Evolutionary conservation across 2,329 filamentous ascomycete species (phyloP).

Genomic region (Zelopaecilomyces penicillatus): DNA sequence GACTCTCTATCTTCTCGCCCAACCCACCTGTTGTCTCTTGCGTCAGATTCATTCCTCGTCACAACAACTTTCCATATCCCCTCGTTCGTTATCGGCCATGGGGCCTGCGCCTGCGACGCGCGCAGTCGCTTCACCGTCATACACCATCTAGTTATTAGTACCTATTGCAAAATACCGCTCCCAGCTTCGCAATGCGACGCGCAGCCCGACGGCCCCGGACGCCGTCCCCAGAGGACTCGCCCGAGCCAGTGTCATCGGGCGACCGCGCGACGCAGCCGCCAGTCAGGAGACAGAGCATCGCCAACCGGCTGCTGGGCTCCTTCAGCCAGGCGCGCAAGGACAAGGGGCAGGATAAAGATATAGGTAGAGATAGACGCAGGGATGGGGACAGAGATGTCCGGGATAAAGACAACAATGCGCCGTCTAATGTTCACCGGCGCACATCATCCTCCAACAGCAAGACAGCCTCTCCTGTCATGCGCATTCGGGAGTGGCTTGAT

Average conservation of each 20-base stretch:
- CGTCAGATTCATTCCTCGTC: neutral
- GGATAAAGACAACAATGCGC: constrained; percentile 11
- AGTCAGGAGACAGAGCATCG: constrained; percentile 33
- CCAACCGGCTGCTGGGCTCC: constrained; percentile 29
- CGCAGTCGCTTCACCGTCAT: neutral
- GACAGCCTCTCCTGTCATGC: constrained; percentile 25
- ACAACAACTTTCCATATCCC: neutral
- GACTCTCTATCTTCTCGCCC: too few relatives aligned
- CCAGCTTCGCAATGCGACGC: too few relatives aligned
- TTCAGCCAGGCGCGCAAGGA: constrained; percentile 25
- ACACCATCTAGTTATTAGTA: neutral
- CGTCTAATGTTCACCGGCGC: constrained; percentile 20
- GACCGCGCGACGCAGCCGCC: constrained; percentile 12
- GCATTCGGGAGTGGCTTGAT: constrained; percentile 36
- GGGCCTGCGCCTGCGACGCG: constrained; percentile 5
- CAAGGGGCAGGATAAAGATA: neutral
- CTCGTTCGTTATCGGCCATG: neutral
- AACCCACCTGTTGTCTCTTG: too few relatives aligned
- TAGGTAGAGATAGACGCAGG: neutral
- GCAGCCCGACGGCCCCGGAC: too few relatives aligned
- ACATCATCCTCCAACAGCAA: constrained; percentile 23
- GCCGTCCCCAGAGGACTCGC: neutral
- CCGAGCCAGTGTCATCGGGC: constrained; percentile 1
- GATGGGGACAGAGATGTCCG: neutral
- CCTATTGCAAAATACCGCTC: too few relatives aligned